A percentile compares a stretch with the other conserved stretches of the same genome.
Conservation (phyloP, 176 grass and related monocot species). For the Ensete ventricosum region DNA sequence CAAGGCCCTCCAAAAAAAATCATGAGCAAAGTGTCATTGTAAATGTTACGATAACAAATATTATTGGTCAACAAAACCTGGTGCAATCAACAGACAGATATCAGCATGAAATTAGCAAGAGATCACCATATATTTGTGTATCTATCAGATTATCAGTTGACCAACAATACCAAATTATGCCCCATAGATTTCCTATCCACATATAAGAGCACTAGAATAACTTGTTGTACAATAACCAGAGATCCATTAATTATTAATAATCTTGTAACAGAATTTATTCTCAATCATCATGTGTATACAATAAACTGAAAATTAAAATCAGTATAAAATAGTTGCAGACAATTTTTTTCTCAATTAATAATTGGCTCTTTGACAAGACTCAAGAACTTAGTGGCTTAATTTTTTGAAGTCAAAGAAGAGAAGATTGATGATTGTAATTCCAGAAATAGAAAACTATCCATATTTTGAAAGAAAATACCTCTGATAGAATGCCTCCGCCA, state of each 20-base stretch:
- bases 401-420: neutral
- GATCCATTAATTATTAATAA: no score
- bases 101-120: neutral
- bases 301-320: no score
- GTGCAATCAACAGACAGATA: neutral
- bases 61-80: neutral
- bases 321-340: no score
- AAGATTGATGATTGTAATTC: neutral
- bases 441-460: neutral
- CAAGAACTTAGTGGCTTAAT: no score
- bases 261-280: no score
- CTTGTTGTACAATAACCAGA: no score
- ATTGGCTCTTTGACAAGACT: no score
- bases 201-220: no score
- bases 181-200: no score
- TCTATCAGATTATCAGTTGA: neutral
- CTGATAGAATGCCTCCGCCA: slow-evolving; percentile 87
- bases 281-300: no score
- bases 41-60: neutral
- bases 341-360: no score
- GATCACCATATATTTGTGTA: neutral
- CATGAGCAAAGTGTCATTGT: neutral
- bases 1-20: neutral
- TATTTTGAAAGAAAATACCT: slow-evolving; percentile 36
- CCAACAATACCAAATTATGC: no score